phyloP scores from a whole-genome alignment of 805 yeast species.

The Ogataea paradorogensis region DNA sequence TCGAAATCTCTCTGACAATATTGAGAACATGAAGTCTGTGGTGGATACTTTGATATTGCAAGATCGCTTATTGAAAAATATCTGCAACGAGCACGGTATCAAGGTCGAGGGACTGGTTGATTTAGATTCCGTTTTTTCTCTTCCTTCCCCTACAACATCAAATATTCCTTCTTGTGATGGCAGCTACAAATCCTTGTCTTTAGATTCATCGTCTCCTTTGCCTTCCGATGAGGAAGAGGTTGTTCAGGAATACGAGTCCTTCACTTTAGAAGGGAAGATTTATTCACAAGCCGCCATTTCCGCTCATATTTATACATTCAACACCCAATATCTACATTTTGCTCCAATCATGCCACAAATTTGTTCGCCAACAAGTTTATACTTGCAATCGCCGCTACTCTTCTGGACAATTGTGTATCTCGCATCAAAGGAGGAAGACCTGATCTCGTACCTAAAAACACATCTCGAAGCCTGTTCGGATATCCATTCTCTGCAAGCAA shows the following conservation, averaged over 20 bases:
- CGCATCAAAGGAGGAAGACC: constrained; percentile 15
- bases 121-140: constrained; percentile 15
- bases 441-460: constrained; percentile 18
- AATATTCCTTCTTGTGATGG: constrained; percentile 1
- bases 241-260: constrained; percentile 2
- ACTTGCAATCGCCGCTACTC: constrained; percentile 22
- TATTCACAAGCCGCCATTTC: constrained; percentile 15
- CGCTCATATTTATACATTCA: constrained; percentile 19
- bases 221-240: constrained; percentile 5
- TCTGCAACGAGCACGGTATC: constrained; percentile 28
- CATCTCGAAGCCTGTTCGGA: constrained; percentile 20
- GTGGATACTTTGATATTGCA: constrained; percentile 30
- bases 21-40: constrained; percentile 28
- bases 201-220: constrained; percentile 6
- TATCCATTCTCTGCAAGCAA: constrained; percentile 20
- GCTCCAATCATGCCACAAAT: constrained; percentile 28
- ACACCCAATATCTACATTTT: constrained; percentile 17
- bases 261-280: constrained; percentile 6
- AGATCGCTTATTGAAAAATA: constrained; percentile 24
- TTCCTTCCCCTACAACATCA: constrained; percentile 1
- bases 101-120: constrained; percentile 32
- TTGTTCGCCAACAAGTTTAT: constrained; percentile 22
- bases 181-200: constrained; percentile 5
- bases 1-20: constrained; percentile 32
- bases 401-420: constrained; percentile 33